phyloP scores from a whole-genome alignment of 768 basidiomycete species.

The Phylloporus arenicola region DNA sequence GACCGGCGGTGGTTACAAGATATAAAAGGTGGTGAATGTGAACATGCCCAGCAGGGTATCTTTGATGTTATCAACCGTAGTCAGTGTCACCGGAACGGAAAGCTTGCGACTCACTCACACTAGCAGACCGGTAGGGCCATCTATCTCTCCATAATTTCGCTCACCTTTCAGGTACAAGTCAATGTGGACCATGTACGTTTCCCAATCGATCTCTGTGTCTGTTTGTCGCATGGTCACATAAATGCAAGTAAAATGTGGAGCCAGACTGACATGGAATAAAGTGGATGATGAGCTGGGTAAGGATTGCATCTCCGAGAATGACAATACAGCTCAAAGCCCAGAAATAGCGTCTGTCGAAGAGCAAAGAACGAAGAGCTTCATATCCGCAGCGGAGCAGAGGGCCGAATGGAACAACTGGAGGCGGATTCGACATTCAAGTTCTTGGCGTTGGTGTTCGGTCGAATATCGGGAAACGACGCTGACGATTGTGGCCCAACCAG shows the following conservation, averaged over 20 bases:
- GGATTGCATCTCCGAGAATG: slow-evolving; percentile 66
- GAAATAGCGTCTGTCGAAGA: slow-evolving; percentile 58
- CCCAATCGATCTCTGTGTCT: slow-evolving; percentile 99
- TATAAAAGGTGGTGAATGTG: slow-evolving; percentile 74
- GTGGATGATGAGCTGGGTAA: slow-evolving; percentile 76
- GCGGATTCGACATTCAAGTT: slow-evolving; percentile 6
- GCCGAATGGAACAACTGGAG: not conserved
- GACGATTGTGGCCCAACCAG: not conserved
- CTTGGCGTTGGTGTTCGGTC: not conserved
- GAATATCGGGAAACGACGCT: not conserved
- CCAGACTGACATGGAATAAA: slow-evolving; percentile 72
- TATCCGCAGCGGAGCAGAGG: slow-evolving; percentile 3
- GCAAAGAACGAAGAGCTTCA: slow-evolving; percentile 14
- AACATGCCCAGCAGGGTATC: slow-evolving; percentile 94
- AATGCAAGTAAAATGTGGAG: slow-evolving; percentile 3
- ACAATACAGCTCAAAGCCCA: slow-evolving; percentile 60
- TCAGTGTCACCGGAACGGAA: not conserved
- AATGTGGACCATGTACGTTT: slow-evolving; percentile 91
- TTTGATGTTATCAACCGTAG: slow-evolving; percentile 26
- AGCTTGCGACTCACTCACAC: slow-evolving; percentile 51
- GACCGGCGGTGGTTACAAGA: slow-evolving; percentile 54
- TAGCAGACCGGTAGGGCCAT: slow-evolving; percentile 87
- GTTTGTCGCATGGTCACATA: slow-evolving; percentile 19
- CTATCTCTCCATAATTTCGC: slow-evolving; percentile 72
- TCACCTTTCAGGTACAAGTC: slow-evolving; percentile 75